Base-by-base conservation (phyloP, 2,329 filamentous ascomycete genomes). In the Cercospora sp. region DNA sequence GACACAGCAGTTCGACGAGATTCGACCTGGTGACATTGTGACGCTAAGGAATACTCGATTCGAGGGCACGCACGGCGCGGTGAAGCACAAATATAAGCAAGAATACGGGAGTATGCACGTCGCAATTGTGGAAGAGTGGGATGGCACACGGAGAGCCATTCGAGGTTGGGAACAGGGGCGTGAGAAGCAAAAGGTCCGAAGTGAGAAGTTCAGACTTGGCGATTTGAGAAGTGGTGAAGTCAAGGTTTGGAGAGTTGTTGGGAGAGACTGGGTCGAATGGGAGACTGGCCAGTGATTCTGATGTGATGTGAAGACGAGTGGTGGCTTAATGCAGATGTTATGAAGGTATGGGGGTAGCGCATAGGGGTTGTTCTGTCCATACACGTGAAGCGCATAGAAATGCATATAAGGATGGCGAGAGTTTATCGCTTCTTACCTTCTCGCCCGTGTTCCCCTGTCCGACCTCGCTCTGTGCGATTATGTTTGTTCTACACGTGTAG, bases 61-160 rank as follows among this genome's bases (percentile, higher is more conserved):
- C 82, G 93, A 97, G 80, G 95, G 95, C 67, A 92, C 94, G 73
- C 73, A 75, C 39, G 95, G 95, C 1, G 87, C 93, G 4, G 94
- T 99, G 91, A 94, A 98, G 78, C 91, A 92, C 72, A 98, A 97
- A 79, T 99, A 99, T 79, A 90, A 86, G 60, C 83, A 88, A 63
- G 95, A 99, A 73, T 92, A 97, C 1, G 76, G 75, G 1, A 42
- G 69, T 6, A 86, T 94, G 71, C 95, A 99, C 76, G 94, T 98
- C 0, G 95, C 87, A 2, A 83, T 99, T 2, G 94, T 99, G 3
- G 87, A 93, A 9, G 95, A 99, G 79, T 99, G 95, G 95, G 95
- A 99, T 79, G 95, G 95, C 3, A 96, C 93, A 48, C 97, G 97
- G 87, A 97, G 97, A 86, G 97, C 98, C 85, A 90, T 99, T 28